Conservation (phyloP, 805 yeast genomes). For the Hanseniaspora hatyaiensis region DNA sequence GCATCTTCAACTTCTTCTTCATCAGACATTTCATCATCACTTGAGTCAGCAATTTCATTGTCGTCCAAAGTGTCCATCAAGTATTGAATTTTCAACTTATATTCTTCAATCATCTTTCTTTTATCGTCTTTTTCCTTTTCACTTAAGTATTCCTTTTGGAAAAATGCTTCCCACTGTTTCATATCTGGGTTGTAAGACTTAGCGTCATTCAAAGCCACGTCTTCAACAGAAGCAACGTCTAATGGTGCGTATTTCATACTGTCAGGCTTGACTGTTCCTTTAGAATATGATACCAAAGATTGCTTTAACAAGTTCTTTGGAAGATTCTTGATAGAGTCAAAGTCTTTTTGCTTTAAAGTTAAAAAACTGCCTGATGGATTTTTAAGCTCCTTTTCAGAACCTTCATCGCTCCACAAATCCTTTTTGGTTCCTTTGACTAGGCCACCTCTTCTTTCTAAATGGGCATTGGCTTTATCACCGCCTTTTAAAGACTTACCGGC, state of each 20-base stretch:
- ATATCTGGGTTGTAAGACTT: slow-evolving; percentile 81
- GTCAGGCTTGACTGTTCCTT: slow-evolving; percentile 42
- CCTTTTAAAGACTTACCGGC: slow-evolving; percentile 45
- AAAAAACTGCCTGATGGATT: slow-evolving; percentile 27
- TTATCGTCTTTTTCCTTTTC: slow-evolving; percentile 60
- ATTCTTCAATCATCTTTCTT: slow-evolving; percentile 48
- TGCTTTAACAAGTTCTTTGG: slow-evolving; percentile 34
- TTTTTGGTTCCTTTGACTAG: slow-evolving; percentile 33
- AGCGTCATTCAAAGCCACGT: slow-evolving; percentile 47
- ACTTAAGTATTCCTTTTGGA: slow-evolving; percentile 50
- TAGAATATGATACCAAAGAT: slow-evolving; percentile 39
- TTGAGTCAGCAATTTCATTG: slow-evolving; percentile 40
- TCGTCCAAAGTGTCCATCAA: slow-evolving; percentile 54
- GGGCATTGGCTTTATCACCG: slow-evolving; percentile 14
- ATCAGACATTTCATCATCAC: slow-evolving; percentile 30
- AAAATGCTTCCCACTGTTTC: slow-evolving; percentile 66
- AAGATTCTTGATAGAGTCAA: slow-evolving; percentile 20
- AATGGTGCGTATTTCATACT: slow-evolving; percentile 46
- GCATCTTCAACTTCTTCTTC: slow-evolving; percentile 32
- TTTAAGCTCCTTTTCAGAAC: slow-evolving; percentile 18
- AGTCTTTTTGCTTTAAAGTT: slow-evolving; percentile 19
- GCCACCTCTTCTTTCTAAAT: slow-evolving; percentile 50
- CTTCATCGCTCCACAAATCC: slow-evolving; percentile 60
- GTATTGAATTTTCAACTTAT: slow-evolving; percentile 50
- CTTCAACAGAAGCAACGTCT: slow-evolving; percentile 39